These are phyloP conservation scores for Raffaelea ambrosiae DNA, from an alignment of 2,329 filamentous ascomycete species.

Conservation along the genomic window DNA sequence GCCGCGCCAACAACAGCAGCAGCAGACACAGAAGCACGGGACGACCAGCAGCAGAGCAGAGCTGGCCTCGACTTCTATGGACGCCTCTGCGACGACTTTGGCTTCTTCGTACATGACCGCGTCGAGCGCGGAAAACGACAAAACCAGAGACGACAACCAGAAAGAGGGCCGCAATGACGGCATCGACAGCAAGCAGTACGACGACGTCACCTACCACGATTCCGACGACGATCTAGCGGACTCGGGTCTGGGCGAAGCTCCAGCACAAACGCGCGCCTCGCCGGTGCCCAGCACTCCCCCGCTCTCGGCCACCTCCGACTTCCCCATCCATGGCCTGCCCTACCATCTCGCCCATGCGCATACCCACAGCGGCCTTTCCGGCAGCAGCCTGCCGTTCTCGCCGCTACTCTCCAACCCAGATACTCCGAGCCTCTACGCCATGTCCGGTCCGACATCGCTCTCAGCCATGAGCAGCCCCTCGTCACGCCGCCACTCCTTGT, in stretches of 20 bases:
- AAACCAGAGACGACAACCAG: not conserved
- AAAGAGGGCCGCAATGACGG: not conserved
- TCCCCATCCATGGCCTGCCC: conserved; percentile 1
- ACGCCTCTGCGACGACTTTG: too few relatives aligned
- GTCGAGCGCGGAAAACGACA: not conserved
- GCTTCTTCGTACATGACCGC: not conserved
- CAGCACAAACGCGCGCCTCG: not conserved
- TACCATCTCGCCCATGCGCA: not conserved
- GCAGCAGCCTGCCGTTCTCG: conserved; percentile 2
- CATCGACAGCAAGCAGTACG: not conserved
- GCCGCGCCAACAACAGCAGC: not conserved
- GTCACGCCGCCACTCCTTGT: conserved; percentile 42
- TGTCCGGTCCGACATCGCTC: conserved; percentile 25
- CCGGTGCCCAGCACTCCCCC: not conserved
- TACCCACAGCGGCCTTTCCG: not conserved
- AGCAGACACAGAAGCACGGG: not conserved
- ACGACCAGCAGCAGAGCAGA: not conserved
- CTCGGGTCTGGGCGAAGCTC: not conserved
- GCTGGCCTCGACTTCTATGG: not conserved
- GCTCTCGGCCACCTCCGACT: conserved; percentile 10
- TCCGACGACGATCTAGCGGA: not conserved
- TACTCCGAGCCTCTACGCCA: conserved; percentile 33
- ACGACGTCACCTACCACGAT: not conserved
- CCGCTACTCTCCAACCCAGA: conserved; percentile 28
- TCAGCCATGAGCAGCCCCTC: conserved; percentile 36